Evolutionary conservation across 495 filamentous ascomycete species (phyloP), one percentile per base, ranked within the genome.

Genomic region (Neohortaea acidophila): DNA sequence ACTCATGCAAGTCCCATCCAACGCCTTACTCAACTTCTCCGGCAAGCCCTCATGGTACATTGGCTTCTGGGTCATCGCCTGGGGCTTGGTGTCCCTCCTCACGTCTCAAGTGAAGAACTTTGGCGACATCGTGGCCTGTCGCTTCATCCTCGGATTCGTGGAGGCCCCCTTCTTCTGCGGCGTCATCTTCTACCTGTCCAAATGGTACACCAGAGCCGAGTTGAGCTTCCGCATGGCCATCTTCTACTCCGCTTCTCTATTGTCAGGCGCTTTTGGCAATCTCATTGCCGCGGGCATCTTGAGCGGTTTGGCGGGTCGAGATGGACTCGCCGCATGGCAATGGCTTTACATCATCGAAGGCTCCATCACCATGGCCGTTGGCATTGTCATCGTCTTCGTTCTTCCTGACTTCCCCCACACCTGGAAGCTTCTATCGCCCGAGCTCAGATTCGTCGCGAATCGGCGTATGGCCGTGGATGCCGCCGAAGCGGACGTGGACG

Each of bases 171-270:
- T 51, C 56, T 71, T 71, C 36, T 58, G 63, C 17, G 61, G 64
- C 30, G 38, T 52, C 4, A 56, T 73, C 6, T 73, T 70, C 47
- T 73, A 69, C 39, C 60, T 75, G 1, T 72, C 68, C 5, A 67
- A 67, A 37, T 75, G 69, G 70, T 77, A 75, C 43, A 74, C 72
- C 0, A 63, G 62, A 41, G 62, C 63, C 36, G 72, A 77, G 51
- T 47, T 75, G 24, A 66, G 63, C 10, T 55, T 72, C 21, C 66
- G 72, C 19, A 77, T 70, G 55, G 68, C 67, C 44, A 65, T 59
- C 13, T 51, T 63, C 23, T 63, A 62, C 42, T 61, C 59, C 7
- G 60, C 56, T 11, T 58, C 56, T 1, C 42, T 61, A 2, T 36
- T 62, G 9, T 56, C 51, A 6, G 59, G 59, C 13, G 59, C 59